Base-by-base conservation (phyloP, 2,329 filamentous ascomycete genomes). In the Rosellinia necatrix region DNA sequence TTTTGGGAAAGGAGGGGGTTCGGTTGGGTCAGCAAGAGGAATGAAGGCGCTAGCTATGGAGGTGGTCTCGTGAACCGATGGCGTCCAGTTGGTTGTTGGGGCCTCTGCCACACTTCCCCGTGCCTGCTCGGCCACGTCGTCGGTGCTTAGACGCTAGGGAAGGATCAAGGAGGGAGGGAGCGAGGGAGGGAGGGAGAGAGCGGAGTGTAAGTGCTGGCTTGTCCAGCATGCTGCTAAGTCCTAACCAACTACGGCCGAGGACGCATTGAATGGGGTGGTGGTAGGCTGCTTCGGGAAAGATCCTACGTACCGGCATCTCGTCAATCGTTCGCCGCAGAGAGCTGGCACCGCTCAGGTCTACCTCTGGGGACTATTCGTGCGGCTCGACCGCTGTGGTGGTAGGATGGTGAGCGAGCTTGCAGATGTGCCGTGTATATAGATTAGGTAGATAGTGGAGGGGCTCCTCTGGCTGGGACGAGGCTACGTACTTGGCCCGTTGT, bases 261-360 rank as follows among this genome's bases (percentile, higher is more conserved):
- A 19, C 43, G 47, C 43, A 53, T 25, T 19, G 52, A 22, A 37
- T 35, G 38, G 34, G 9, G 15, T 34, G 12, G n/a, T n/a, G 10
- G 19, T 13, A 13, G 19, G 27, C 24, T 34, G 19, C 12, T 22
- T 30, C 1, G 22, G 35, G 10, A 15, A 43, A 22, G 17, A 9
- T 44, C n/a, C 5, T 30, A 71, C 77, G 46, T 76, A 79, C 77
- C 70, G 77, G 77, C 77, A 79, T 80, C 64, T 73, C 78, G 74
- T 68, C 66, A 56, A 70, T 63, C 60, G 32, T 62, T 57, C 49
- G 59, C 67, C 61, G 60, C 60, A 48, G 41, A 40, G 51, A 64
- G 59, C 60, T 64, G 64, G 62, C 59, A 47, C 37, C 57, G 53
- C 59, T 65, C 56, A 35, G 59, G 24, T 50, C 52, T 43, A 29